Evolutionary conservation across 1,139 yeast genomes (phyloP).

Genomic region (Hyphopichia pseudoburtonii): DNA sequence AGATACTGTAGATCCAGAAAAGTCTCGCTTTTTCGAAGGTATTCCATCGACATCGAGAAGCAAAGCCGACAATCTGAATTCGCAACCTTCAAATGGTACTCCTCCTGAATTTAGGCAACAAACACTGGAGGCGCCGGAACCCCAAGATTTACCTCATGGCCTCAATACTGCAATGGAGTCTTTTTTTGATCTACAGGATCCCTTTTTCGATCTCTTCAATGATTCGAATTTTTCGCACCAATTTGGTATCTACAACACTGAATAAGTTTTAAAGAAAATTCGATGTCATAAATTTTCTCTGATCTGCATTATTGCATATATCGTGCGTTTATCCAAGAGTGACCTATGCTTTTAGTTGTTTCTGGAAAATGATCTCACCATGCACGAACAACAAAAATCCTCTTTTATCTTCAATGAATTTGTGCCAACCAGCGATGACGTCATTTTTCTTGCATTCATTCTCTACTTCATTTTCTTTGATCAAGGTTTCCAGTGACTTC

Average conservation of each 20-base stretch:
- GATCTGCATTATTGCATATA: too few species aligned
- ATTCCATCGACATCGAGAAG: too few species aligned
- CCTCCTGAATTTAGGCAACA: too few species aligned
- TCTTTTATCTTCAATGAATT: slow-evolving; percentile 14
- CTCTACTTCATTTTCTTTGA: slow-evolving; percentile 9
- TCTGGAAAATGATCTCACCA: slow-evolving; percentile 18
- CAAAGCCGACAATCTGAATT: too few species aligned
- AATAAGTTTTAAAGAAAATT: too few species aligned
- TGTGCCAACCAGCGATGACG: slow-evolving; percentile 12
- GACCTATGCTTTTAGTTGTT: too few species aligned
- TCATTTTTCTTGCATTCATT: slow-evolving; percentile 8
- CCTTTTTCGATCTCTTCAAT: slow-evolving; percentile 12
- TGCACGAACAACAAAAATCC: slow-evolving; percentile 12
- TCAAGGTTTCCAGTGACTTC: slow-evolving; percentile 10
- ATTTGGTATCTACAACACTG: slow-evolving; percentile 6
- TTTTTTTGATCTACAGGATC: slow-evolving; percentile 12
- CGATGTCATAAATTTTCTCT: too few species aligned
- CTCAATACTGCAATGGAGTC: slow-evolving; percentile 9
- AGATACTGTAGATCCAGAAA: slow-evolving; percentile 2
- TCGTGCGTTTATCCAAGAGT: too few species aligned
- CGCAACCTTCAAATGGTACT: not conserved
- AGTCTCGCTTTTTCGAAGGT: slow-evolving; percentile 1
- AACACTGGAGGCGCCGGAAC: too few species aligned
- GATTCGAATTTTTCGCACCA: slow-evolving; percentile 9
- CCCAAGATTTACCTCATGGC: not conserved